Conservation (phyloP, 192 early-diverging fungal species). For the Linnemannia elongata region DNA sequence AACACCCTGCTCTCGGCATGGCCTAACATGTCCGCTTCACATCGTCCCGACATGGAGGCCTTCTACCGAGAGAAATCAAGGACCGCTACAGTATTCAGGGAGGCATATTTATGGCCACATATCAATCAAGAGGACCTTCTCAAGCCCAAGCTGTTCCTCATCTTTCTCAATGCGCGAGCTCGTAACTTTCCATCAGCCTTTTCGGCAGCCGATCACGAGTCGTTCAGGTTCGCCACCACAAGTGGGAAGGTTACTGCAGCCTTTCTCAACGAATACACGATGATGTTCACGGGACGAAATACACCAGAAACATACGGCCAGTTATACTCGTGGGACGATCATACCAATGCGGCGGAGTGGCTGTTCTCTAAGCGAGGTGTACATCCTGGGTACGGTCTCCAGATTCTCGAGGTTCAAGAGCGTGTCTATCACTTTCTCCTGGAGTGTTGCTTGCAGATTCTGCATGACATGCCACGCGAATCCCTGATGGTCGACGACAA, state of each 20-base stretch:
- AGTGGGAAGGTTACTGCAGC: conserved; percentile 27
- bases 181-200: conserved; percentile 44
- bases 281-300: conserved; percentile 47
- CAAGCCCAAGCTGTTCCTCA: conserved; percentile 39
- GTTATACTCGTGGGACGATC: conserved; percentile 31
- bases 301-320: conserved; percentile 36
- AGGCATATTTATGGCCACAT: conserved; percentile 37
- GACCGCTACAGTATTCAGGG: neutral
- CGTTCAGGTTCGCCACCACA: conserved; percentile 36
- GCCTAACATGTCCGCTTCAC: conserved; percentile 32
- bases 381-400: conserved; percentile 26
- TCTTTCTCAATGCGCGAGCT: conserved; percentile 43
- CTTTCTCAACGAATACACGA: conserved; percentile 36
- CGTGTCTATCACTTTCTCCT: conserved; percentile 36
- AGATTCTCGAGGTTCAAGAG: conserved; percentile 40
- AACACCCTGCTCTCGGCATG: conserved; percentile 32
- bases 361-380: conserved; percentile 18
- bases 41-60: conserved; percentile 46
- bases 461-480: conserved; percentile 31
- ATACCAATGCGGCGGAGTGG: conserved; percentile 30
- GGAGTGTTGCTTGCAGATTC: conserved; percentile 37
- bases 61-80: conserved; percentile 22
- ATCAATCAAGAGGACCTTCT: conserved; percentile 52
- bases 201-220: conserved; percentile 28
- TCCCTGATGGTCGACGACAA: conserved; percentile 18